Percentiles rank a stretch among this genome's conserved stretches.
phyloP scores from a whole-genome alignment of 495 filamentous ascomycete species.

The Podospora comata region DNA sequence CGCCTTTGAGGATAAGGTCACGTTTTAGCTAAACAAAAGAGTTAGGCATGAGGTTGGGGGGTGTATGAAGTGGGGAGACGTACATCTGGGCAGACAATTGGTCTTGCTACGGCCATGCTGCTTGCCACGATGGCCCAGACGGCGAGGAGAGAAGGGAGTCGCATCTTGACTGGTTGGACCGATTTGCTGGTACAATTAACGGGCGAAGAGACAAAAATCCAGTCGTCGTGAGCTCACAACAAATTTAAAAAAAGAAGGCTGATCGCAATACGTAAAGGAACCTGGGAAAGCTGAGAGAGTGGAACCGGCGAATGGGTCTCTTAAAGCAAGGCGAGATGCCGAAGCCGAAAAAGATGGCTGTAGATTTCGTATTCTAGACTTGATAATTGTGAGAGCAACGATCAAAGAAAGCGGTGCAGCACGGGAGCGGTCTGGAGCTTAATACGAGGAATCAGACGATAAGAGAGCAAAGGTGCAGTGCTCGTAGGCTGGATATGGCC shows the following conservation, averaged over 20 bases:
- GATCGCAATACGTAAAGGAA: background rate
- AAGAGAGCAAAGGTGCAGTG: background rate
- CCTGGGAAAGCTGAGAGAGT: background rate
- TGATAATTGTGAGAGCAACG: background rate
- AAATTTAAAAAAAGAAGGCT: background rate
- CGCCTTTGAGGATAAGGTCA: constrained; percentile 46
- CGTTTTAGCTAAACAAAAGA: constrained; percentile 38
- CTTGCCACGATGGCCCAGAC: constrained; percentile 20
- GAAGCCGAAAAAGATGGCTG: background rate
- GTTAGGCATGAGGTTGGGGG: background rate
- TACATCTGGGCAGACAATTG: constrained; percentile 40
- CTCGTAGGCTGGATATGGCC: background rate
- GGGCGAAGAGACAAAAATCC: background rate
- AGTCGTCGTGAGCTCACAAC: background rate
- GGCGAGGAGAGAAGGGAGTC: constrained; percentile 14
- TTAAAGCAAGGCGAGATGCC: background rate
- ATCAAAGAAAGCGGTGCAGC: background rate
- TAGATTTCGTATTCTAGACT: background rate
- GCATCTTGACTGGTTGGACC: background rate
- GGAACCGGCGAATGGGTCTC: background rate
- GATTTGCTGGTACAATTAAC: background rate
- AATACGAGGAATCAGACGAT: background rate
- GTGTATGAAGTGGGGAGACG: constrained; percentile 8
- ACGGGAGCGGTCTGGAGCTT: background rate
- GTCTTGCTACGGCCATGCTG: constrained; percentile 24